phyloP scores from a whole-genome alignment of 108 stramenopile species.

The Nitzschia palea region DNA sequence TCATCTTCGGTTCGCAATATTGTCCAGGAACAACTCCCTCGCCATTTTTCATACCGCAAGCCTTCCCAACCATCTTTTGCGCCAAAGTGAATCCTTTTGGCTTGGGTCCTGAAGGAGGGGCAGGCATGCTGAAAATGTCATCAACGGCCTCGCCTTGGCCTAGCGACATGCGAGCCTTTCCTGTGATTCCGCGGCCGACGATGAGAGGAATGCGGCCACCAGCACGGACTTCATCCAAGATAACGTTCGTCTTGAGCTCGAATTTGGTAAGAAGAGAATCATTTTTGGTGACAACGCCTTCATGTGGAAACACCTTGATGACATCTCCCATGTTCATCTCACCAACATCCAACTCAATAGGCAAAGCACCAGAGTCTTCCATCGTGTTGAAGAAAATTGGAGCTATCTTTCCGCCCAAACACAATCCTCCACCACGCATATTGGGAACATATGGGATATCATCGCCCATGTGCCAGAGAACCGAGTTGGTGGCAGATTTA shows the following conservation, averaged over 20 bases:
- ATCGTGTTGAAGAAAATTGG: slow-evolving; percentile 98
- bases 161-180: slow-evolving; percentile 84
- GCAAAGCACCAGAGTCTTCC: slow-evolving; percentile 96
- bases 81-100: slow-evolving; percentile 90
- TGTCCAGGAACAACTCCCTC: slow-evolving; percentile 86
- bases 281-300: slow-evolving; percentile 79
- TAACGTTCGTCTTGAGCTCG: slow-evolving; percentile 88
- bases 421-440: slow-evolving; percentile 86
- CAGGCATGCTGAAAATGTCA: slow-evolving; percentile 80
- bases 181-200: slow-evolving; percentile 90
- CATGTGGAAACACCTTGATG: slow-evolving; percentile 90
- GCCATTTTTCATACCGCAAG: slow-evolving; percentile 72
- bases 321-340: slow-evolving; percentile 92
- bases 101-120: slow-evolving; percentile 52
- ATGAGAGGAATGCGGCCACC: slow-evolving; percentile 96
- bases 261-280: slow-evolving; percentile 85
- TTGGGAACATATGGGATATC: slow-evolving; percentile 96
- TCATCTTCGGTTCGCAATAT: slow-evolving; percentile 97
- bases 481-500: slow-evolving; percentile 95
- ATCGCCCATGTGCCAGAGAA: slow-evolving; percentile 93
- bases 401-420: slow-evolving; percentile 94
- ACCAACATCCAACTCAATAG: slow-evolving; percentile 90
- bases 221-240: slow-evolving; percentile 93
- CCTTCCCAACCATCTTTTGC: slow-evolving; percentile 96
- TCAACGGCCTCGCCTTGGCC: slow-evolving; percentile 71